Evolutionary conservation across 2,329 filamentous ascomycete species (phyloP).

Genomic region (Podosphaera fusca): DNA sequence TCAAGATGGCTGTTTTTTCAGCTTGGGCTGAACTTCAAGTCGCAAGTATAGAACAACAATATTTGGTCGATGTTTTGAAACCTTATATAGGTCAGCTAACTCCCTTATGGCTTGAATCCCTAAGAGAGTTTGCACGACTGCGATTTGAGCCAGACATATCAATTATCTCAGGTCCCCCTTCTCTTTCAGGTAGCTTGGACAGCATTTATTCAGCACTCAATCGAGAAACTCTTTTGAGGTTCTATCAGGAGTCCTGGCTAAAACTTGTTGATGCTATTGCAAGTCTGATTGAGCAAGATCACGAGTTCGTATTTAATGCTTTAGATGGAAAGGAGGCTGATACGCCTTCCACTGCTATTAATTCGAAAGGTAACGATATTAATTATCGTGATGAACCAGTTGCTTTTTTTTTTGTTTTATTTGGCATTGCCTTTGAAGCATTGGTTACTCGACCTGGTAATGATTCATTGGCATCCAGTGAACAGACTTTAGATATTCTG

Average conservation of each 20-base stretch:
- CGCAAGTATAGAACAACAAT: constrained; percentile 75
- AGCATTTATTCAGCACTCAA: constrained; percentile 90
- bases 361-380: constrained; percentile 51
- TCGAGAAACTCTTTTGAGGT: constrained; percentile 74
- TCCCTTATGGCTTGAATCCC: constrained; percentile 77
- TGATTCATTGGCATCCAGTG: constrained; percentile 45
- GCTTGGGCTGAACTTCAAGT: constrained; percentile 96
- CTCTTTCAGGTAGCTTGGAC: constrained; percentile 66
- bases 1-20: constrained; percentile 90
- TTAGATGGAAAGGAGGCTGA: constrained; percentile 59
- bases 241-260: constrained; percentile 94
- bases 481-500: constrained; percentile 71
- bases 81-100: constrained; percentile 79
- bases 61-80: constrained; percentile 67
- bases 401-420: constrained; percentile 96
- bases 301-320: constrained; percentile 91
- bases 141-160: constrained; percentile 96
- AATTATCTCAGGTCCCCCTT: constrained; percentile 61
- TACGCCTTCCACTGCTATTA: constrained; percentile 17
- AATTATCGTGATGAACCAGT: constrained; percentile 96
- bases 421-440: constrained; percentile 89
- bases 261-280: constrained; percentile 94
- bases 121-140: constrained; percentile 80
- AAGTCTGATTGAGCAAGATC: constrained; percentile 90
- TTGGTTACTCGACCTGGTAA: constrained; percentile 55